phyloP scores from a whole-genome alignment of 306 rosid genomes.

The Prunus campanulata region DNA sequence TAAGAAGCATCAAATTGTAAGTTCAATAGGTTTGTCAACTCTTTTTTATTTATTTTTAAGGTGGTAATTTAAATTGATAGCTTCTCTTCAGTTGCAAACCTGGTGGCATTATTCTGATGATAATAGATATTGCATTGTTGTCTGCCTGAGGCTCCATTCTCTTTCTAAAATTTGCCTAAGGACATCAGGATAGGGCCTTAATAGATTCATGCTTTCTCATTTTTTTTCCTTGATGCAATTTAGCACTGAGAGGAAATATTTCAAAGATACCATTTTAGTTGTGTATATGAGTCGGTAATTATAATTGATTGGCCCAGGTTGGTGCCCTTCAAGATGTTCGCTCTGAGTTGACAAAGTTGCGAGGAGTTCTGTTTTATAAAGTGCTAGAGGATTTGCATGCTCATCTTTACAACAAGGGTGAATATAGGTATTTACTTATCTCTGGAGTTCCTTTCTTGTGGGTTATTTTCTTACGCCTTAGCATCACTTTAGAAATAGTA shows the following conservation, averaged over 20 bases:
- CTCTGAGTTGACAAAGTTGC: conserved; percentile 83
- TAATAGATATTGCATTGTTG: conserved; percentile 9
- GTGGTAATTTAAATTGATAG: background rate
- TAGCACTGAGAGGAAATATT: conserved; percentile 1
- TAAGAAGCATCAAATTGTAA: background rate
- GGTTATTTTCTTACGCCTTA: background rate
- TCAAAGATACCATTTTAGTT: conserved; percentile 11
- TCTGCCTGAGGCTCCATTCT: background rate
- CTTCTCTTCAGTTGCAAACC: background rate
- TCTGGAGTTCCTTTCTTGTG: background rate
- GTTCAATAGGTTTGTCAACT: conserved; percentile 66
- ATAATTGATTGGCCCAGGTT: conserved; percentile 54
- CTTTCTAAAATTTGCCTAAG: conserved; percentile 1
- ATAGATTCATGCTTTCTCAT: background rate
- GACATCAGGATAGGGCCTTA: background rate
- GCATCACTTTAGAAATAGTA: background rate
- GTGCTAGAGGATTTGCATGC: conserved; percentile 94
- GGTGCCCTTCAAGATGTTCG: conserved; percentile 99
- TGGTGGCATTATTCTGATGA: background rate
- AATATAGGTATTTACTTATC: conserved; percentile 67
- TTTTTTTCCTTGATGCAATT: conserved; percentile 6
- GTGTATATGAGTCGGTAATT: conserved; percentile 19
- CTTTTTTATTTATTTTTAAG: conserved; percentile 19
- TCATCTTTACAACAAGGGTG: conserved; percentile 95
- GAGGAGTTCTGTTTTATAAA: conserved; percentile 86